Conservation (phyloP, 768 basidiomycete species). For the Plicaturopsis crispa region DNA sequence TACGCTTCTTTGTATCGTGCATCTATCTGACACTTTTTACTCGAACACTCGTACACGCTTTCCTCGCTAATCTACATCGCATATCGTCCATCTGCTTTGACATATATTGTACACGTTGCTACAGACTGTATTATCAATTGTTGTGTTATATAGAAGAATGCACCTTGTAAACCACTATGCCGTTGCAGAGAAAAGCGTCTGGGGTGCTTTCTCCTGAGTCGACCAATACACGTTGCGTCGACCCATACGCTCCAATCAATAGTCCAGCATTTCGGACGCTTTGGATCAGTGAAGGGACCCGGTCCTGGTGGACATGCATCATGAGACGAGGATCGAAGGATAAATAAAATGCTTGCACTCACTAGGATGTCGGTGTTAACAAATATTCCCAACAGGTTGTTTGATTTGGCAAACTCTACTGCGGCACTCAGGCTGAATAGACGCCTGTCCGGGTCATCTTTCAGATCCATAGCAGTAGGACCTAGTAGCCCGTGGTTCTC, state of each 20-base stretch:
- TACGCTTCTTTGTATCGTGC: slow-evolving; percentile 68
- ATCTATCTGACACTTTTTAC: slow-evolving; percentile 24
- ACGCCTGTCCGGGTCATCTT: slow-evolving; percentile 40
- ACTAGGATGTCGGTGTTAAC: slow-evolving; percentile 85
- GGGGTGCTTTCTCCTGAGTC: slow-evolving; percentile 39
- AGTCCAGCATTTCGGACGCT: slow-evolving; percentile 86
- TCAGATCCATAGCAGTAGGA: slow-evolving; percentile 29
- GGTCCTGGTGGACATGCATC: slow-evolving; percentile 45
- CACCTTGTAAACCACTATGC: slow-evolving; percentile 40
- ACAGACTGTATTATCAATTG: too few species aligned
- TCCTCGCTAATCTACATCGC: slow-evolving; percentile 4
- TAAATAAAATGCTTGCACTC: slow-evolving; percentile 20
- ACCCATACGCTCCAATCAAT: slow-evolving; percentile 79
- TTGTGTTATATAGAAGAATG: too few species aligned
- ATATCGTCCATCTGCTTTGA: background rate
- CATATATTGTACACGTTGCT: too few species aligned
- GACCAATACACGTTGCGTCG: slow-evolving; percentile 31
- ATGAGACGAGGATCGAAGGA: too few species aligned
- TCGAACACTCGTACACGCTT: background rate
- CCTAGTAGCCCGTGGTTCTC: slow-evolving; percentile 28
- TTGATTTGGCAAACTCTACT: slow-evolving; percentile 87
- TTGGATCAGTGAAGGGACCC: slow-evolving; percentile 85
- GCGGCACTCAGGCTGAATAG: slow-evolving; percentile 77
- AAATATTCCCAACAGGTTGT: slow-evolving; percentile 90
- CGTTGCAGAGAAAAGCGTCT: slow-evolving; percentile 63